These are phyloP conservation scores for Dalbergia oliveri DNA, from an alignment of 306 rosid genomes.

Conservation along the genomic window DNA sequence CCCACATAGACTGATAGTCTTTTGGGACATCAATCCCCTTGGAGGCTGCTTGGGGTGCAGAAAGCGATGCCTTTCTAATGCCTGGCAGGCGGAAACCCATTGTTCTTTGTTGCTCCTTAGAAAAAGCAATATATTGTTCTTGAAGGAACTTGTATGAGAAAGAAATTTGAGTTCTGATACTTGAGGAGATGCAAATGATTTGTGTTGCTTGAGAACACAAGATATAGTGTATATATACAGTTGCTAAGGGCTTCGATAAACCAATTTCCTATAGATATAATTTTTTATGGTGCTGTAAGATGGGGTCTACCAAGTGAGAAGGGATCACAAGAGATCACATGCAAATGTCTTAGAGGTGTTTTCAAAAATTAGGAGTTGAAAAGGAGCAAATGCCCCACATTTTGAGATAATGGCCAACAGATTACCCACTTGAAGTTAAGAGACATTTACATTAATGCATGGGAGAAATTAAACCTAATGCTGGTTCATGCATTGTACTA, in stretches of 20 bases:
- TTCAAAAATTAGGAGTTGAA: neutral
- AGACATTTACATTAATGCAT: neutral
- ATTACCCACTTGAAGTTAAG: neutral
- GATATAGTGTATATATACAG: neutral
- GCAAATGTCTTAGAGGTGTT: neutral
- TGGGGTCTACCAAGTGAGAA: neutral
- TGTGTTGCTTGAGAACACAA: constrained; percentile 23
- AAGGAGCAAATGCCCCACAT: neutral
- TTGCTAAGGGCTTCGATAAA: neutral
- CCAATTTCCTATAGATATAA: neutral
- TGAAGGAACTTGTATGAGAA: constrained; percentile 1
- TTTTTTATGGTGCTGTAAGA: neutral
- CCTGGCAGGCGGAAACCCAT: constrained; percentile 47
- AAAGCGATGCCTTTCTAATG: constrained; percentile 26
- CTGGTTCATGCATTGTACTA: neutral
- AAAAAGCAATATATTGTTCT: too few species aligned
- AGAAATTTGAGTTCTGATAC: neutral
- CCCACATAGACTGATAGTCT: constrained; percentile 52
- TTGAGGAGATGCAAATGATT: neutral
- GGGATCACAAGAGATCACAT: neutral
- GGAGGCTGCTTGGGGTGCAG: constrained; percentile 23
- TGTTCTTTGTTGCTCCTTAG: neutral
- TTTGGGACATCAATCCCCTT: constrained; percentile 49
- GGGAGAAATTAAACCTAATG: neutral
- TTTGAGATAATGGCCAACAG: neutral